phyloP scores from a whole-genome alignment of 2,329 filamentous ascomycete genomes.

The Phaeoacremonium minimum region DNA sequence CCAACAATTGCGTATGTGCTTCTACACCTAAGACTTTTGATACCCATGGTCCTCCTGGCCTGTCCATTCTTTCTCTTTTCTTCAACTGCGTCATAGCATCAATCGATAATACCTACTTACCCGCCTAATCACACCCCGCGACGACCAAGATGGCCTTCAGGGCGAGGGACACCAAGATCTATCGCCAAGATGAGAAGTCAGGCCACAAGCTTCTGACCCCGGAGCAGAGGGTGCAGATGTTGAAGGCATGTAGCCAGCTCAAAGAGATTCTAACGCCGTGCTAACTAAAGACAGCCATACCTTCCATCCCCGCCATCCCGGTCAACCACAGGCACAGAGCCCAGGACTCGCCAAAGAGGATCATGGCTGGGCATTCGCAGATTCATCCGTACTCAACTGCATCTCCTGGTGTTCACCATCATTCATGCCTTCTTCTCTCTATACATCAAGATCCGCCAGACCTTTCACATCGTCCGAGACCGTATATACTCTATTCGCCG shows the following conservation, averaged over 20 bases:
- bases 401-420: conserved; percentile 63
- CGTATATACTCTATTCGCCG: conserved; percentile 78
- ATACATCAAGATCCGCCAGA: conserved; percentile 77
- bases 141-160: conserved; percentile 27
- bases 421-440: conserved; percentile 83
- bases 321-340: conserved; percentile 15
- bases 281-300: too few relatives aligned
- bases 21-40: too few relatives aligned
- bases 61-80: too few relatives aligned
- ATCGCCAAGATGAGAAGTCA: conserved; percentile 38
- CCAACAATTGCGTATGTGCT: too few relatives aligned
- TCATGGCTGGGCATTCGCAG: conserved; percentile 54
- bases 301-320: conserved; percentile 25
- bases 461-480: conserved; percentile 74
- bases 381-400: conserved; percentile 58
- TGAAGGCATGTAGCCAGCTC: conserved; percentile 29
- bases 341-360: conserved; percentile 15
- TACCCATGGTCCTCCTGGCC: too few relatives aligned
- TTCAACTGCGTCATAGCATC: too few relatives aligned
- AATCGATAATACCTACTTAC: too few relatives aligned
- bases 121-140: too few relatives aligned
- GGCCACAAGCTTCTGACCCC: conserved; percentile 34
- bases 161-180: conserved; percentile 31
- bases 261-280: conserved; percentile 10
- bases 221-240: conserved; percentile 37